Evolutionary conservation across 2,329 filamentous ascomycete species (phyloP), one percentile per base, ranked within the genome.

Genomic region (Ophiostoma populinum): DNA sequence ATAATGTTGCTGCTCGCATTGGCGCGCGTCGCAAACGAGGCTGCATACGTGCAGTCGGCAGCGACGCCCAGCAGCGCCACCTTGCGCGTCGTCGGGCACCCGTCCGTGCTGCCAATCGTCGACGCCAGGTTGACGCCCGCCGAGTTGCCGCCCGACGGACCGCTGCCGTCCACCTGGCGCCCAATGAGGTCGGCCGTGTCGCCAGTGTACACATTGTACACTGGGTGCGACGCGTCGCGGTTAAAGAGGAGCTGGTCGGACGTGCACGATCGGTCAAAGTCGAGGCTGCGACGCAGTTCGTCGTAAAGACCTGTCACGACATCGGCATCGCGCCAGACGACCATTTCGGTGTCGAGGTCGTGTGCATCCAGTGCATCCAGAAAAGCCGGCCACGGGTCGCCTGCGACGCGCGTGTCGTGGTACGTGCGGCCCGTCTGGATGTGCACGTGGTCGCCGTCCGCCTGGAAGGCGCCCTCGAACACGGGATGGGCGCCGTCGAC

Each of bases 281-380:
- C 32, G 7, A 34, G 32, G 22, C 32, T 24, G 42, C 80, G 70
- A 56, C 73, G 80, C 46, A 90, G 55, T 42, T 87, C 77, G 16
- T 61, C 56, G 36, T 68, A 67, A 24, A 57, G 54, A 42, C 47
- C 33, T 10, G 52, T 47, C 21, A 59, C 53, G 49, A 94, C 72
- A 53, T 98, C 90, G 19, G 85, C 92, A 51, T 95, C 86, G 44
- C 86, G 72, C 67, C 82, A 95, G 1, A 94, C 67, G 24, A 94
- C 65, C 86, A 98, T 90, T 50, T 71, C 78, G 41, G 92, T 80
- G 21, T 75, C 67, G 5, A 50, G 48, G 15, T 59, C 63, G 30
- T 59, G 55, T 11, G 67, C 57, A 7, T 17, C 21, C n/a, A n/a
- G n/a, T n/a, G n/a, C n/a, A n/a, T n/a, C n/a, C n/a, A n/a, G n/a